Conservation (phyloP, 2,329 filamentous ascomycete genomes). For the Apiospora pterosperma region DNA sequence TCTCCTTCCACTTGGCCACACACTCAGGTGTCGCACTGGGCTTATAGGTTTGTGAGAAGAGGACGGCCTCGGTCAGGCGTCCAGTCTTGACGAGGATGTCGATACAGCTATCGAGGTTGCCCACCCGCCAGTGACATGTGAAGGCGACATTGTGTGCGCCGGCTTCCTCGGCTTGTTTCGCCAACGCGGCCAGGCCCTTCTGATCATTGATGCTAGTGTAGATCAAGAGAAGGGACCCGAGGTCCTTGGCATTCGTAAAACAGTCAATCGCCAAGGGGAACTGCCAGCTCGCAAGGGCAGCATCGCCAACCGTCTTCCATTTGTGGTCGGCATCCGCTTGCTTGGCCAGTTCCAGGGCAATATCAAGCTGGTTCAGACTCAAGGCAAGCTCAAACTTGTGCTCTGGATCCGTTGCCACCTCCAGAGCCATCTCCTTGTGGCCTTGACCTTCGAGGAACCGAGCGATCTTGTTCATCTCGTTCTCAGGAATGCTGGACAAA, state of each 20-base stretch:
- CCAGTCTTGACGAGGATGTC: slow-evolving; percentile 76
- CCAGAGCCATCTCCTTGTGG: slow-evolving; percentile 90
- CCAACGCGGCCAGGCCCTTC: slow-evolving; percentile 69
- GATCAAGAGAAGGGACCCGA: slow-evolving; percentile 83
- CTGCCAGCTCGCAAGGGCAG: slow-evolving; percentile 83
- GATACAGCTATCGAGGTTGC: slow-evolving; percentile 77
- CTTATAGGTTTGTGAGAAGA: slow-evolving; percentile 95
- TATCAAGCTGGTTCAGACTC: slow-evolving; percentile 75
- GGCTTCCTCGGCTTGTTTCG: slow-evolving; percentile 68
- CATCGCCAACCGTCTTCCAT: slow-evolving; percentile 96
- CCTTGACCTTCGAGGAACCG: slow-evolving; percentile 96
- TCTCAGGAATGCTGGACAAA: slow-evolving; percentile 77
- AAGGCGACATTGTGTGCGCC: slow-evolving; percentile 93
- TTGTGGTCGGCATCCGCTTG: slow-evolving; percentile 89
- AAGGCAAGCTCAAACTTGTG: slow-evolving; percentile 95
- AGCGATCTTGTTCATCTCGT: slow-evolving; percentile 97
- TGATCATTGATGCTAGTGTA: slow-evolving; percentile 82
- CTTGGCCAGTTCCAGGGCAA: slow-evolving; percentile 79
- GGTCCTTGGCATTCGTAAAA: slow-evolving; percentile 85
- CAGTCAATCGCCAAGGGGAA: slow-evolving; percentile 86
- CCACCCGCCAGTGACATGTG: slow-evolving; percentile 82
- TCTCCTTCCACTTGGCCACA: slow-evolving; percentile 77
- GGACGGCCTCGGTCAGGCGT: slow-evolving; percentile 77
- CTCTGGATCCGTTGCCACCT: slow-evolving; percentile 91
- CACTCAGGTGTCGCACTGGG: slow-evolving; percentile 69